A percentile compares a stretch with the other conserved stretches of the same genome.
Evolutionary conservation across 805 yeast genomes (phyloP).

Genomic region (Lachancea sp.): DNA sequence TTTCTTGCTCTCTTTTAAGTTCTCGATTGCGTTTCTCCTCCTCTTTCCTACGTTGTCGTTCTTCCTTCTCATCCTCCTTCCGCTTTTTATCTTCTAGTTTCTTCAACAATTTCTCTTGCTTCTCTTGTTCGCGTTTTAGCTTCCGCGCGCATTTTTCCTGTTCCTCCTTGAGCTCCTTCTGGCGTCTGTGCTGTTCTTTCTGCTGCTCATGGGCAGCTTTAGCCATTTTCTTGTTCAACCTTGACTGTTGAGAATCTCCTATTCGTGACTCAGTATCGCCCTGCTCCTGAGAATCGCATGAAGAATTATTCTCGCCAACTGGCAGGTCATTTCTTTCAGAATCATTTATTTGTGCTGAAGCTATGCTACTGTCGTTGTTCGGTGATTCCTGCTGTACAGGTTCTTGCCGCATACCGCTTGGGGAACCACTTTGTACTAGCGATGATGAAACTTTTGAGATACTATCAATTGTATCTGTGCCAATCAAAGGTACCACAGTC

Average conservation of each 20-base stretch:
- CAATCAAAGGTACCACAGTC: neutral
- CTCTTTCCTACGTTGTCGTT: conserved; percentile 20
- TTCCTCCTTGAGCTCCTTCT: conserved; percentile 13
- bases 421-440: neutral
- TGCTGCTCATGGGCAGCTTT: conserved; percentile 15
- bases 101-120: conserved; percentile 34
- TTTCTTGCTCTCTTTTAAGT: conserved; percentile 16
- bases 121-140: conserved; percentile 19
- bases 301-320: neutral
- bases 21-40: conserved; percentile 19
- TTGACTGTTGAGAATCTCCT: conserved; percentile 3
- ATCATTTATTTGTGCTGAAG: neutral
- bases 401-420: neutral
- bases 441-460: conserved; percentile 3
- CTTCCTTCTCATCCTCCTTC: conserved; percentile 17
- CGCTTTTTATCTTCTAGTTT: conserved; percentile 30
- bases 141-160: conserved; percentile 19
- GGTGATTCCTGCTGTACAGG: neutral
- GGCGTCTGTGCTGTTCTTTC: conserved; percentile 13
- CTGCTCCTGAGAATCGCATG: conserved; percentile 3
- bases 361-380: neutral
- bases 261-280: neutral
- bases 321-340: neutral
- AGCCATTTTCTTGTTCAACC: conserved; percentile 8
- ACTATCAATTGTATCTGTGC: neutral